A percentile compares a stretch with the other conserved stretches of the same genome.
Conservation (phyloP, 2,329 filamentous ascomycete species). For the Hymenoscyphus salicellus region DNA sequence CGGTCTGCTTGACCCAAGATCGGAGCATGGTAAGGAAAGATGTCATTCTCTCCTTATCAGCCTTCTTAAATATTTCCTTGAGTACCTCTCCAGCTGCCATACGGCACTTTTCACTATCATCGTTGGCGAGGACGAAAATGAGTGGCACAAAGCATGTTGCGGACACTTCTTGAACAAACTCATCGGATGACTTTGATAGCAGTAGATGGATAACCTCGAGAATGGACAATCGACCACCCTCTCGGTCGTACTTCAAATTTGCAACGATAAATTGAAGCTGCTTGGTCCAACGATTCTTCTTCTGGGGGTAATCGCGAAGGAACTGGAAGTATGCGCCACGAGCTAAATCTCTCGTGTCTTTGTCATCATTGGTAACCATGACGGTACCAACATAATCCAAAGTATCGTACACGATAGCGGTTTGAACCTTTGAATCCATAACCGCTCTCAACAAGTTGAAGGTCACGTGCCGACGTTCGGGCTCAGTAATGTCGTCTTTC, state of each 20-base stretch:
- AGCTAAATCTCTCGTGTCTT: slow-evolving; percentile 80
- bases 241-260: slow-evolving; percentile 86
- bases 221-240: slow-evolving; percentile 84
- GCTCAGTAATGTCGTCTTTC: slow-evolving; percentile 86
- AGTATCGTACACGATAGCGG: slow-evolving; percentile 84
- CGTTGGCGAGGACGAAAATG: slow-evolving; percentile 81
- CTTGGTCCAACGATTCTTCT: slow-evolving; percentile 81
- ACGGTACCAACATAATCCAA: slow-evolving; percentile 84
- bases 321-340: slow-evolving; percentile 92
- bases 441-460: slow-evolving; percentile 93
- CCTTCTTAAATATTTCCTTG: slow-evolving; percentile 74
- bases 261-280: slow-evolving; percentile 85
- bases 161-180: slow-evolving; percentile 78
- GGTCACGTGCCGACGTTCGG: slow-evolving; percentile 84
- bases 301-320: slow-evolving; percentile 89
- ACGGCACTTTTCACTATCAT: slow-evolving; percentile 81
- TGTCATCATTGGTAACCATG: slow-evolving; percentile 95
- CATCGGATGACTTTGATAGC: slow-evolving; percentile 78
- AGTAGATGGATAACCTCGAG: slow-evolving; percentile 88
- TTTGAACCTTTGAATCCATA: slow-evolving; percentile 79
- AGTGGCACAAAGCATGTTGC: slow-evolving; percentile 81
- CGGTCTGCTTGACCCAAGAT: slow-evolving; percentile 72
- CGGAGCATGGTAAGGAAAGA: slow-evolving; percentile 70
- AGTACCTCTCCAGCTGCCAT: slow-evolving; percentile 77
- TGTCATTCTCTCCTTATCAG: slow-evolving; percentile 68